A percentile compares a stretch with the other conserved stretches of the same genome.
Conservation (phyloP, 208 protist genomes). For the Tritrichomonas foetus region DNA sequence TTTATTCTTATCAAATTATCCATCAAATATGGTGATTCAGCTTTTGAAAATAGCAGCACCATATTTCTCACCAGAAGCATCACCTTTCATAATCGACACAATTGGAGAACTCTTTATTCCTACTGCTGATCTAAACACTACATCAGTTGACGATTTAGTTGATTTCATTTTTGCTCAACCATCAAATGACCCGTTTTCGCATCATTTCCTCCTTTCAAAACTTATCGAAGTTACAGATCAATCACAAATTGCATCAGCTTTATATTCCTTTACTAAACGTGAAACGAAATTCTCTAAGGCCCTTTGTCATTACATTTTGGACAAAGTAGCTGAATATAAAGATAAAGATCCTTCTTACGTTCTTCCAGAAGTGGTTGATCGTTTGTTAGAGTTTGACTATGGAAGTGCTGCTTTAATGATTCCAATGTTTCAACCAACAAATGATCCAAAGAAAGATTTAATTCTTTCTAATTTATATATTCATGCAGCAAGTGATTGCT, state of each 20-base stretch:
- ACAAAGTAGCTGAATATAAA: background rate
- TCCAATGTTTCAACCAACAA: background rate
- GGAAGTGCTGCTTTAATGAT: background rate
- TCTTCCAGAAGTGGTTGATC: background rate
- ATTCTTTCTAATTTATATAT: background rate
- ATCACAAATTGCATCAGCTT: background rate
- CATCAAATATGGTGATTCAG: background rate
- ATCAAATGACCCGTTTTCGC: background rate
- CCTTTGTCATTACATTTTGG: background rate
- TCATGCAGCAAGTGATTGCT: background rate
- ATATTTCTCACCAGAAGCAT: background rate
- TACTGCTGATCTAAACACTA: background rate
- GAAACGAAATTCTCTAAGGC: background rate
- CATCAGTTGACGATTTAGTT: background rate
- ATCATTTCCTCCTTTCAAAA: background rate
- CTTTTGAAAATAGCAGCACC: background rate
- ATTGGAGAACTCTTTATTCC: background rate
- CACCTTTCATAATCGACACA: background rate
- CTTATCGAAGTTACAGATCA: background rate
- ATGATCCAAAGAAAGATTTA: background rate
- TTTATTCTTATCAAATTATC: background rate
- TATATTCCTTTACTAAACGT: background rate
- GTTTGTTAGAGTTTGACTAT: background rate
- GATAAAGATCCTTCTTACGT: background rate
- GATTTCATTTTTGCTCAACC: slow-evolving; percentile 4